Conservation (phyloP, 805 yeast species). For the Saccharomycopsis malanga region DNA sequence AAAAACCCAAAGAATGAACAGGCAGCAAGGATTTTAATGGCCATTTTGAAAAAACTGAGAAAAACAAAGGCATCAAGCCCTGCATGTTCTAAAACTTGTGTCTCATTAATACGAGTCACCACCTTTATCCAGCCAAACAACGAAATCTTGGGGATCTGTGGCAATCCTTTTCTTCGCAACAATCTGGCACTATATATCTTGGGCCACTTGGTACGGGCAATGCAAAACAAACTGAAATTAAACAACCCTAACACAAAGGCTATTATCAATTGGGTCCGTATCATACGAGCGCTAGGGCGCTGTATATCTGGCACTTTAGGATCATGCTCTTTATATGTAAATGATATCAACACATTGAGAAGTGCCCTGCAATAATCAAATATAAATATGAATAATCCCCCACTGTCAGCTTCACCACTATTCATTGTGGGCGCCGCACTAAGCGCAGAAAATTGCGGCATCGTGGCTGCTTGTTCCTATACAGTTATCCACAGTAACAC, state of each 20-base stretch:
- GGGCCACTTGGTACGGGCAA: constrained; percentile 68
- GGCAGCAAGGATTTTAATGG: constrained; percentile 58
- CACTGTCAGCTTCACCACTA: no score
- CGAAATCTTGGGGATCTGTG: constrained; percentile 46
- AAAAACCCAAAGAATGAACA: constrained; percentile 65
- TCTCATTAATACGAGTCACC: constrained; percentile 51
- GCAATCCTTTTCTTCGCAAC: constrained; percentile 43
- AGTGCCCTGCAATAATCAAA: no score
- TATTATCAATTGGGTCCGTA: constrained; percentile 68
- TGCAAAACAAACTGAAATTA: constrained; percentile 64
- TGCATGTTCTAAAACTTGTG: constrained; percentile 77
- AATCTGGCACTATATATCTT: constrained; percentile 76
- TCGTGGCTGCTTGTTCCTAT: no score
- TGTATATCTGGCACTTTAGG: constrained; percentile 20
- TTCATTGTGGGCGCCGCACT: no score
- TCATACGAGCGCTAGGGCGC: constrained; percentile 41
- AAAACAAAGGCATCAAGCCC: constrained; percentile 94
- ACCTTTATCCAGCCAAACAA: constrained; percentile 79
- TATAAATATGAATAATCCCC: no score
- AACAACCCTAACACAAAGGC: constrained; percentile 61
- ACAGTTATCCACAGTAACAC: no score
- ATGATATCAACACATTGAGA: no score
- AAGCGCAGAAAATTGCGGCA: no score
- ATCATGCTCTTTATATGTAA: constrained; percentile 3
- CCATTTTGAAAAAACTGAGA: constrained; percentile 82